Evolutionary conservation across 352 stramenopile genomes (phyloP), one percentile per base, ranked within the genome.

Genomic region (Thalassiosira mediterranea): DNA sequence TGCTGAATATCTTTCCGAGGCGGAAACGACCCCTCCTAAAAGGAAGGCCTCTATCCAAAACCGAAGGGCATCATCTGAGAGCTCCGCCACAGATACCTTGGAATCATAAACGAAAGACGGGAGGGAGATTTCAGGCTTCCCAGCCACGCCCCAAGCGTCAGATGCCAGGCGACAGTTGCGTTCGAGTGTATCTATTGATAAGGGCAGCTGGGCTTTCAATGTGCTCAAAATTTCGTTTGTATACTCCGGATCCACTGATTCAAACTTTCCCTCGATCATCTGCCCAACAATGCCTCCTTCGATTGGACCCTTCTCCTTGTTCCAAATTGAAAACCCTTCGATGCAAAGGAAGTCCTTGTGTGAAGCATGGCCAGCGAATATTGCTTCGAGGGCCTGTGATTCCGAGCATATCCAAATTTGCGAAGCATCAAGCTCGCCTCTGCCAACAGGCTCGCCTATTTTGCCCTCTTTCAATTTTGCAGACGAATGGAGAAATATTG

Each of bases 311-410:
- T 57, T 42, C 40, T 73, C 63, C 48, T 87, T 83, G 29, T 56
- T 32, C 79, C 79, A 87, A 23, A 72, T 57, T 23, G 44, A 71
- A 73, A 87, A 79, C 15, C 75, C 79, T 66, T 74, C 32, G 1
- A 87, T 59, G 7, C 69, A 26, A 44, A 87, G 71, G 68, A 87
- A 87, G 26, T 85, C 65, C n/a, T 76, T 38, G 1, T 29, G 42
- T 10, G 31, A 19, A 47, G 34, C 63, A 37, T 67, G 29, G 11
- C 66, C 49, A 42, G 13, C 19, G 48, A 56, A 28, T 21, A 84
- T 76, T n/a, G 60, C 46, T 38, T 72, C 21, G 2, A 17, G 58
- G 3, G 57, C 72, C 34, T 84, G 62, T 25, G 67, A 34, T 29
- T 64, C 17, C 25, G 61, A 61, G 37, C 71, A 85, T 40, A 59